Conservation (phyloP, 176 grass and related monocot genomes). For the Cenchrus americanus region DNA sequence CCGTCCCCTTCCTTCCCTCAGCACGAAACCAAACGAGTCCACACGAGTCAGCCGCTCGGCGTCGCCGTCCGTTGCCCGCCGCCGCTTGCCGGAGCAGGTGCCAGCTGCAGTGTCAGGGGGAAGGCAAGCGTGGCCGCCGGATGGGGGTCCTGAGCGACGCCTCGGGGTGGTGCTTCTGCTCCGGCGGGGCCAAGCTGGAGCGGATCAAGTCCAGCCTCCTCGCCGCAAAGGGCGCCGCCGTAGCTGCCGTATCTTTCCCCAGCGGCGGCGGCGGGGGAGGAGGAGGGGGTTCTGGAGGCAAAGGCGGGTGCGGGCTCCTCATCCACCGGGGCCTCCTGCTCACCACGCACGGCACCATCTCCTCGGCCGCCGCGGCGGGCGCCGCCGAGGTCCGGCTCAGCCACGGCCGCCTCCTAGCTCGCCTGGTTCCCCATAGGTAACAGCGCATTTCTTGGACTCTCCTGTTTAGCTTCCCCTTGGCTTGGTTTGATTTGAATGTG, state of each 20-base stretch:
- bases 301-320: slow-evolving; percentile 73
- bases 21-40: slow-evolving; percentile 26
- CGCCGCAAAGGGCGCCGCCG: slow-evolving; percentile 67
- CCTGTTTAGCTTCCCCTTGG: neutral
- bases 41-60: slow-evolving; percentile 6
- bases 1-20: slow-evolving; percentile 19
- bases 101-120: neutral
- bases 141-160: slow-evolving; percentile 82
- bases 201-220: slow-evolving; percentile 77
- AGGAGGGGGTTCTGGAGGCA: slow-evolving; percentile 32
- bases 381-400: slow-evolving; percentile 70
- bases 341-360: slow-evolving; percentile 83
- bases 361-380: slow-evolving; percentile 58
- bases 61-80: slow-evolving; percentile 31
- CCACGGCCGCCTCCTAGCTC: slow-evolving; percentile 59
- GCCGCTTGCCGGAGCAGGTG: slow-evolving; percentile 17
- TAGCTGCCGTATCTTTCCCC: slow-evolving; percentile 63
- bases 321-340: slow-evolving; percentile 83
- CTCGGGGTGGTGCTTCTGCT: slow-evolving; percentile 90
- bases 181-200: slow-evolving; percentile 73
- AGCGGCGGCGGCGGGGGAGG: slow-evolving; percentile 26
- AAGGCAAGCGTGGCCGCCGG: neutral
- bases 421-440: slow-evolving; percentile 83
- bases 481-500: neutral
- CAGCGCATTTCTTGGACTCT: neutral